Conservation (phyloP, 768 basidiomycete genomes). For the Dendrothele bispora region DNA sequence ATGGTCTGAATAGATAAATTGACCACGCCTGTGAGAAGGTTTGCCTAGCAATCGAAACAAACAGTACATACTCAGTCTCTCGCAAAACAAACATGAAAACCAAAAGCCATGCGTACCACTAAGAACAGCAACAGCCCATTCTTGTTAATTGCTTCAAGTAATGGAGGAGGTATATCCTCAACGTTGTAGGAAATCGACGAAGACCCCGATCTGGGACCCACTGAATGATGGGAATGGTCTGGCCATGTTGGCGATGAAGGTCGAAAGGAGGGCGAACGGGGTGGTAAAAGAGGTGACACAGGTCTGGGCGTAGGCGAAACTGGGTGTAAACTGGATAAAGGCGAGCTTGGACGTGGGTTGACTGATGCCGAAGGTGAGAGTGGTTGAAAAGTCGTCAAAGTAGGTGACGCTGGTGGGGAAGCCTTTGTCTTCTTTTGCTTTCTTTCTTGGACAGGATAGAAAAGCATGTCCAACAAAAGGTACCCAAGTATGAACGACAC, state of each 20-base stretch:
- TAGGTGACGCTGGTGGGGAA: too few species aligned
- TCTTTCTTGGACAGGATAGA: constrained; percentile 51
- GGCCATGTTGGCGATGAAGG: constrained; percentile 9
- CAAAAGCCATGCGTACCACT: constrained; percentile 49
- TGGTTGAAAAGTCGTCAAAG: too few species aligned
- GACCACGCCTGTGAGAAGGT: constrained; percentile 80
- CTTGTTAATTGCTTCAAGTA: constrained; percentile 81
- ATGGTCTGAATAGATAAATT: constrained; percentile 83
- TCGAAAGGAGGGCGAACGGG: constrained; percentile 2
- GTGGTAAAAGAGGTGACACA: too few species aligned
- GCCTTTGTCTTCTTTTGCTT: constrained; percentile 22
- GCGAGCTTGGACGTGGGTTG: too few species aligned
- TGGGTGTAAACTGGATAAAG: constrained; percentile 1
- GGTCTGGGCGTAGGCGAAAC: too few species aligned
- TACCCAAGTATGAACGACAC: constrained; percentile 82
- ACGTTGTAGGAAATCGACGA: too few species aligned
- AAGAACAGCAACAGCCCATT: constrained; percentile 84
- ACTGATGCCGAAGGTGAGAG: too few species aligned
- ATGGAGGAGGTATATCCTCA: constrained; percentile 36
- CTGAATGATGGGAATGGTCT: too few species aligned
- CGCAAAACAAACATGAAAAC: not conserved
- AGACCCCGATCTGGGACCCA: too few species aligned
- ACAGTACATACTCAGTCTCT: not conserved
- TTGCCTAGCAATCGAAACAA: constrained; percentile 57
- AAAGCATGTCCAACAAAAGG: constrained; percentile 69